These are phyloP conservation scores for Scutellaria baicalensis DNA, from an alignment of 257 asterid species.

Conservation along the genomic window DNA sequence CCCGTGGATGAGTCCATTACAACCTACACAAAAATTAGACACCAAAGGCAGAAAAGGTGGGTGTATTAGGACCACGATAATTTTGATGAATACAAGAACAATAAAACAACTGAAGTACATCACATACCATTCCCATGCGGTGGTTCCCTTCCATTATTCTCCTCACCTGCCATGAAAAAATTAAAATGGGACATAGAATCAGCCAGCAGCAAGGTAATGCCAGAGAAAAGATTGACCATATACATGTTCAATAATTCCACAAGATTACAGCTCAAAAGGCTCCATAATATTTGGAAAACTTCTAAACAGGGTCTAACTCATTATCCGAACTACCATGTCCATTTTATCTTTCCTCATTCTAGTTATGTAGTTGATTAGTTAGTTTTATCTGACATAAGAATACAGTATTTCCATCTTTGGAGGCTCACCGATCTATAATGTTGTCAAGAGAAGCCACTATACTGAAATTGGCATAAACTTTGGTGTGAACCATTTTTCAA, in stretches of 20 bases:
- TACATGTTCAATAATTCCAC: not conserved
- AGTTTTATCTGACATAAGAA: not conserved
- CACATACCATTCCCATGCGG: slow-evolving; percentile 93
- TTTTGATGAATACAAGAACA: not conserved
- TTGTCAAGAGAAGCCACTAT: not conserved
- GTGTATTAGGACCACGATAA: slow-evolving; percentile 9
- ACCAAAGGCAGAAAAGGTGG: slow-evolving; percentile 15
- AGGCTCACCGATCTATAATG: not conserved
- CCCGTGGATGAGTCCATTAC: slow-evolving; percentile 65
- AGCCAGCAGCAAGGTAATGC: slow-evolving; percentile 4
- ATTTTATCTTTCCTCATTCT: not conserved
- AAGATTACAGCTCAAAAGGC: not conserved
- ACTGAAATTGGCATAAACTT: not conserved
- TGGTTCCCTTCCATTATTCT: slow-evolving; percentile 99
- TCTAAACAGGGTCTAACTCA: not conserved
- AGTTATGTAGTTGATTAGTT: not conserved
- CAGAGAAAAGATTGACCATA: not conserved
- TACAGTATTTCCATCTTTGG: no score
- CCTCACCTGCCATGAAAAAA: slow-evolving; percentile 61
- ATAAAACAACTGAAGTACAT: not conserved
- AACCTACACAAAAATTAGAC: slow-evolving; percentile 47
- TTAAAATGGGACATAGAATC: not conserved
- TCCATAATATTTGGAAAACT: not conserved
- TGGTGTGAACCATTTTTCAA: not conserved
- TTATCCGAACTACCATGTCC: not conserved